These are phyloP conservation scores for Prunus mira DNA, from an alignment of 306 rosid genomes.

Conservation along the genomic window DNA sequence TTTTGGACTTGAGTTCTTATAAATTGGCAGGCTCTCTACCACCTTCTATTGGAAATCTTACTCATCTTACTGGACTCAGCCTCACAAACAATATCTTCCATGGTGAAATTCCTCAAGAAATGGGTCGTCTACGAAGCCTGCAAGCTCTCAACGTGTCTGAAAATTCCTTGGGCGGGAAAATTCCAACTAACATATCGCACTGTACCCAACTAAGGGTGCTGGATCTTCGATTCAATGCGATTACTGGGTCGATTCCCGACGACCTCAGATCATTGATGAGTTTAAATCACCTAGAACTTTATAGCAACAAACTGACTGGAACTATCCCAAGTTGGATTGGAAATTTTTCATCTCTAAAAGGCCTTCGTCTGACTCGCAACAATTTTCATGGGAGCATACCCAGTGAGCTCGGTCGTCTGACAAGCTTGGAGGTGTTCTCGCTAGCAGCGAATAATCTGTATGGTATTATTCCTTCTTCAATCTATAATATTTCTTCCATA, in stretches of 20 bases:
- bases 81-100: conserved; percentile 14
- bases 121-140: conserved; percentile 10
- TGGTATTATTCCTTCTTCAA: conserved; percentile 35
- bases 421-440: conserved; percentile 4
- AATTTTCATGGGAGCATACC: not conserved
- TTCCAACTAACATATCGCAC: conserved; percentile 30
- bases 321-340: conserved; percentile 49
- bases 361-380: not conserved
- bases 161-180: conserved; percentile 24
- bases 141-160: conserved; percentile 16
- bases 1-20: conserved; percentile 15
- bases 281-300: not conserved
- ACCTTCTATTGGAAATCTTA: conserved; percentile 39
- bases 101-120: conserved; percentile 31
- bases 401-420: conserved; percentile 18
- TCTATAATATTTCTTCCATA: conserved; percentile 9
- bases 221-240: accelerated
- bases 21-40: conserved; percentile 23
- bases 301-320: conserved; percentile 6
- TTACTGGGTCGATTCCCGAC: conserved; percentile 11
- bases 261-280: conserved; percentile 1
- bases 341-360: conserved; percentile 31
- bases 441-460: conserved; percentile 22
- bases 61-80: conserved; percentile 24
- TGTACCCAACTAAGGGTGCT: conserved; percentile 17